Conservation (phyloP, 495 filamentous ascomycete genomes). For the Neurospora sp. region DNA sequence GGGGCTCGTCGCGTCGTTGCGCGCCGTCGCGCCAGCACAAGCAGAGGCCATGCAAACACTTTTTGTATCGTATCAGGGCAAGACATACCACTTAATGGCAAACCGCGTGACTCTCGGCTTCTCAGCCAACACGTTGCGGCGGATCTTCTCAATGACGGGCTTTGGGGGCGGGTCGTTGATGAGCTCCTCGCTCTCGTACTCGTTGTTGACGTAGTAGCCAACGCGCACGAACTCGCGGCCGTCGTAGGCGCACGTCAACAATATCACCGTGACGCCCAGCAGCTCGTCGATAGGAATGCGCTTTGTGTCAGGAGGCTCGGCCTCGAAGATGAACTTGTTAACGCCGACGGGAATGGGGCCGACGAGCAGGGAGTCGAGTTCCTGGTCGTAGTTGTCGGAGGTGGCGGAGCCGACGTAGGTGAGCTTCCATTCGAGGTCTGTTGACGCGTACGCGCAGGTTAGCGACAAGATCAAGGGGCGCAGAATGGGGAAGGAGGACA, state of each 20-base stretch:
- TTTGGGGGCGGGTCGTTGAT: slow-evolving; percentile 80
- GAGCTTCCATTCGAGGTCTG: slow-evolving; percentile 98
- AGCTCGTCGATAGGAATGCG: slow-evolving; percentile 91
- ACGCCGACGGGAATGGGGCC: slow-evolving; percentile 93
- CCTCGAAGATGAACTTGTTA: slow-evolving; percentile 98
- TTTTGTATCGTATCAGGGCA: not conserved
- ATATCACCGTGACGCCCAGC: slow-evolving; percentile 91
- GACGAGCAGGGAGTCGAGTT: slow-evolving; percentile 92
- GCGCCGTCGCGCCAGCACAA: not conserved
- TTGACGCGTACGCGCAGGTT: not conserved
- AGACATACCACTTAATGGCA: slow-evolving; percentile 90
- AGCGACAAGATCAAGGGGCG: not conserved
- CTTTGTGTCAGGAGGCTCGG: slow-evolving; percentile 77
- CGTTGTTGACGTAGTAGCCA: slow-evolving; percentile 98
- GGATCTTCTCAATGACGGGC: slow-evolving; percentile 82
- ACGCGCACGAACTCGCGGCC: slow-evolving; percentile 94
- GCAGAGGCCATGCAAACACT: not conserved
- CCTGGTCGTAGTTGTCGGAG: slow-evolving; percentile 95
- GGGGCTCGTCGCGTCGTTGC: not conserved
- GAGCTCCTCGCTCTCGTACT: slow-evolving; percentile 89
- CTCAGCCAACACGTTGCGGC: slow-evolving; percentile 85
- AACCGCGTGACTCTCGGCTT: slow-evolving; percentile 96
- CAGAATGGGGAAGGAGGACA: not conserved
- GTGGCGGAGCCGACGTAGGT: slow-evolving; percentile 98
- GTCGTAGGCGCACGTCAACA: slow-evolving; percentile 94